phyloP scores from a whole-genome alignment of 208 protist species.

The Crithidia expoeki region DNA sequence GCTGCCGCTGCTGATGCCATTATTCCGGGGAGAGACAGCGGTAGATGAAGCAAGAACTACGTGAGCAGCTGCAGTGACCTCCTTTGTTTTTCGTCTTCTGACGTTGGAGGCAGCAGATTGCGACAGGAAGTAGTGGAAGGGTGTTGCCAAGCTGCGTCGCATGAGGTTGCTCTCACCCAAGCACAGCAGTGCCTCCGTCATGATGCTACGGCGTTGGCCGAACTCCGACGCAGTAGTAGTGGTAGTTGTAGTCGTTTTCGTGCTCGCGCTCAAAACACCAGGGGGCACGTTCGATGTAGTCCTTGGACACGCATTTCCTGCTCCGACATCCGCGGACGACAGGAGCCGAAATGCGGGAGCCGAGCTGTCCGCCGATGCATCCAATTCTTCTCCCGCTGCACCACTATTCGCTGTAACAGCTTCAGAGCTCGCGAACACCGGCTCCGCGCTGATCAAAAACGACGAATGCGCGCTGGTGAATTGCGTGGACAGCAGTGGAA shows the following conservation, averaged over 20 bases:
- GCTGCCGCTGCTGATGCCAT: neutral
- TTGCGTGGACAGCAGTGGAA: constrained; percentile 15
- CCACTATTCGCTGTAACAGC: neutral
- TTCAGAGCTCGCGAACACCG: neutral
- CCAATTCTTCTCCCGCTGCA: neutral
- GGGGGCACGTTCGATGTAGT: constrained; percentile 4
- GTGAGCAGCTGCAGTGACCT: too few species aligned
- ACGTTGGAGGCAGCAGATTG: neutral
- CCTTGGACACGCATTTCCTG: neutral
- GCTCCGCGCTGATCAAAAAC: constrained; percentile 21
- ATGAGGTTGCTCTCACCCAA: constrained; percentile 14
- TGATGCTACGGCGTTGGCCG: neutral
- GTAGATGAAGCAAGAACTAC: too few species aligned
- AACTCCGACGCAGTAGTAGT: neutral
- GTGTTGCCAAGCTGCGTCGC: neutral
- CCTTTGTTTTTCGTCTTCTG: too few species aligned
- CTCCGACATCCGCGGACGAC: too few species aligned
- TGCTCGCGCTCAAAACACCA: constrained; percentile 4
- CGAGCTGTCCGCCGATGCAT: neutral
- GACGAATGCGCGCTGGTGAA: constrained; percentile 4
- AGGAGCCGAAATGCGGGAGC: too few species aligned
- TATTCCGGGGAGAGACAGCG: neutral
- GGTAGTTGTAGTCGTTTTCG: neutral
- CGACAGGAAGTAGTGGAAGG: constrained; percentile 10
- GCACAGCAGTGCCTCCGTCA: constrained; percentile 17